phyloP scores from a whole-genome alignment of 768 basidiomycete species.

The Boletus vermiculosoides region DNA sequence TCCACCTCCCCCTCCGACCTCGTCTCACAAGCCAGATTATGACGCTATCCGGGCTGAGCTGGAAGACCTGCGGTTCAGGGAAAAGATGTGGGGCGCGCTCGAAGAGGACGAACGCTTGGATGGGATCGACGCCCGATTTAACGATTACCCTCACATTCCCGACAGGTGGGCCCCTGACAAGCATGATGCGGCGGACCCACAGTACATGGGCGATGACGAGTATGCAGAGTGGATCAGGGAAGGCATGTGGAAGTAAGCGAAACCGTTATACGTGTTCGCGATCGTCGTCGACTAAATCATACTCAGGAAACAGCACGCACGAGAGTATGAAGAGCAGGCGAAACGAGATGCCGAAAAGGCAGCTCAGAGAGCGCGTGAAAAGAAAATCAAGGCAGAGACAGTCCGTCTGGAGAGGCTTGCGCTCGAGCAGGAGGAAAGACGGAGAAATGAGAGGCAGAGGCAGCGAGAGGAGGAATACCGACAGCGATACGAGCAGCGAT shows the following conservation, averaged over 20 bases:
- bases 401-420: slow-evolving; percentile 47
- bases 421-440: slow-evolving; percentile 51
- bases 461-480: slow-evolving; percentile 45
- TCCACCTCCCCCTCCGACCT: slow-evolving; percentile 24
- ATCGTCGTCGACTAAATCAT: slow-evolving; percentile 3
- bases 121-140: slow-evolving; percentile 59
- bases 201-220: slow-evolving; percentile 76
- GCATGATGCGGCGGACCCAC: slow-evolving; percentile 42
- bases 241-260: slow-evolving; percentile 80
- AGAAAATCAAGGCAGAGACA: slow-evolving; percentile 54
- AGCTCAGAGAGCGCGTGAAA: slow-evolving; percentile 53
- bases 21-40: slow-evolving; percentile 39
- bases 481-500: slow-evolving; percentile 54
- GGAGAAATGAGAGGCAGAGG: slow-evolving; percentile 48
- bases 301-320: slow-evolving; percentile 62
- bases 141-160: slow-evolving; percentile 70
- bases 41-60: slow-evolving; percentile 51
- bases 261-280: not conserved
- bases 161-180: slow-evolving; percentile 56
- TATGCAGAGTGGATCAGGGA: slow-evolving; percentile 84
- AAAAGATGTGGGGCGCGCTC: slow-evolving; percentile 71
- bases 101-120: slow-evolving; percentile 73
- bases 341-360: slow-evolving; percentile 52
- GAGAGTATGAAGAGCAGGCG: slow-evolving; percentile 62
- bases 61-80: slow-evolving; percentile 66